Evolutionary conservation across 441 rosid species (phyloP), one percentile per base, ranked within the genome.

Genomic region (Theobroma grandiflorum): DNA sequence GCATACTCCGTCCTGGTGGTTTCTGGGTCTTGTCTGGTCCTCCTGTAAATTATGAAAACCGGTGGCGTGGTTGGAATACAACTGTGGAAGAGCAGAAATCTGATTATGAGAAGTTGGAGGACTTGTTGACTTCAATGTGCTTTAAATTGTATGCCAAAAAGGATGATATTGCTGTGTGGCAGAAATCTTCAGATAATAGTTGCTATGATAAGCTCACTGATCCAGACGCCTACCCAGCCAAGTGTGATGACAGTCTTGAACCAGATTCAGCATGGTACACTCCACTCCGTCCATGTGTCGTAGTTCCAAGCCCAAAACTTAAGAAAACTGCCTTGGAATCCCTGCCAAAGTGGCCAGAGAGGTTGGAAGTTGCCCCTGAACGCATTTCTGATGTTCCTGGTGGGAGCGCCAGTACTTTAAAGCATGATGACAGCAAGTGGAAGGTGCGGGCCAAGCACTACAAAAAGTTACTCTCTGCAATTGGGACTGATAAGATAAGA

Each of bases 21-120:
- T 97, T 97, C 82, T 97, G 99, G 99, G 97, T 97, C 76, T 86
- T 97, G 61, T 97, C 99, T 69, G 98, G 99, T 45, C 99, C 99
- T 43, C 99, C 99, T n/a, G 97, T 97, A 31, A 97, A 97, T 86
- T 97, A 97, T 66, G 91, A 94, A 65, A 84, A 84, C 84, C 95
- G 93, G 2, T 97, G 99, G 99, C 85, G 91, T 78, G 99, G 99
- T 40, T 97, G 99, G 99, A 95, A 97, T 85, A 95, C 99, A 20
- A 97, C 99, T 14, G 76, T 92, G 57, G 97, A 94, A 84, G 98
- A 92, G 77, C 98, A 97, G 86, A 95, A 86, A 80, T 84, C 91
- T 45, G 96, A 95, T 75, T 95, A 92, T 75, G 97, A 95, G 35
- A 95, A 95, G 86, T 85, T 97, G 82, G 86, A 89, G 72, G 92